Conservation (phyloP, 2,329 filamentous ascomycete genomes). For the Aschersonia sp. region DNA sequence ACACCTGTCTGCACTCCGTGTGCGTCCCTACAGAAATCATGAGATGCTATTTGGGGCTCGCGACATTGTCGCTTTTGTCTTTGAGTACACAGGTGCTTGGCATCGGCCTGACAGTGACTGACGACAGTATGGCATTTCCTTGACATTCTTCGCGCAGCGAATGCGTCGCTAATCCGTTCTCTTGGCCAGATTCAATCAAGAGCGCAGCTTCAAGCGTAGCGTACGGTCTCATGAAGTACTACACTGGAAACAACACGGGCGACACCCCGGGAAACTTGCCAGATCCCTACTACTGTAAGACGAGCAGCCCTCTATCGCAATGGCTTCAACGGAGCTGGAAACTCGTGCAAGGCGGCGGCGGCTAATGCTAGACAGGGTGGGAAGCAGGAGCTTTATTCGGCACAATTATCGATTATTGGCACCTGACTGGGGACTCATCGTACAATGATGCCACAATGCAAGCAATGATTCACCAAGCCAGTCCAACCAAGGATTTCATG, state of each 20-base stretch:
- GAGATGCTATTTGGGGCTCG: not conserved
- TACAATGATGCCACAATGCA: slow-evolving; percentile 47
- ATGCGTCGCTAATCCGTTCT: too few species aligned
- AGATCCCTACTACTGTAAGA: slow-evolving; percentile 46
- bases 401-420: slow-evolving; percentile 58
- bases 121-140: slow-evolving; percentile 13
- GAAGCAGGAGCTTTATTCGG: slow-evolving; percentile 60
- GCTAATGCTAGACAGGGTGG: slow-evolving; percentile 36
- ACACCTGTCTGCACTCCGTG: not conserved
- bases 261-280: slow-evolving; percentile 43
- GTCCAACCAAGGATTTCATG: slow-evolving; percentile 48
- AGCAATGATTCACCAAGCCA: slow-evolving; percentile 45
- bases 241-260: slow-evolving; percentile 43
- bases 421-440: slow-evolving; percentile 48
- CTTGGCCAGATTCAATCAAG: slow-evolving; percentile 31
- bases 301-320: not conserved
- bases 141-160: not conserved
- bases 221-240: slow-evolving; percentile 31
- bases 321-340: too few species aligned
- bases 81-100: slow-evolving; percentile 6
- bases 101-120: slow-evolving; percentile 17
- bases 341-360: too few species aligned
- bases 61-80: slow-evolving; percentile 6
- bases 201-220: slow-evolving; percentile 31
- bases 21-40: not conserved